A percentile compares a stretch with the other conserved stretches of the same genome.
phyloP scores from a whole-genome alignment of 2,329 filamentous ascomycete genomes.

The Coniochaeta pulveracea region DNA sequence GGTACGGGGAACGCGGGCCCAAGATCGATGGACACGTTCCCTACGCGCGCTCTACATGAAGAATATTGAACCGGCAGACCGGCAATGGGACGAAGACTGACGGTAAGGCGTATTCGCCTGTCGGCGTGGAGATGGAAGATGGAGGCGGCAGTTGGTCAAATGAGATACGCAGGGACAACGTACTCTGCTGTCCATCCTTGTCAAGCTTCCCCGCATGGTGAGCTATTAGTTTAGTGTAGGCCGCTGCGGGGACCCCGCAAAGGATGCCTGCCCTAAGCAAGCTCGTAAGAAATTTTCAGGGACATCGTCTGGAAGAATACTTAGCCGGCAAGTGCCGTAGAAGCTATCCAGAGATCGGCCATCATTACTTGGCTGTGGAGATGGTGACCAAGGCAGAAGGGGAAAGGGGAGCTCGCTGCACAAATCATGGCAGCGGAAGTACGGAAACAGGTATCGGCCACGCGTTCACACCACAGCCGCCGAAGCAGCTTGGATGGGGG shows the following conservation, averaged over 20 bases:
- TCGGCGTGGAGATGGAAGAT: neutral
- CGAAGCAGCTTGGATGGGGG: too few species aligned
- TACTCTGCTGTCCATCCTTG: slow-evolving; percentile 3
- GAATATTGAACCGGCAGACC: slow-evolving; percentile 2
- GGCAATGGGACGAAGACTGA: neutral
- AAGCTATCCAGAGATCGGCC: too few species aligned
- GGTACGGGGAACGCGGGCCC: slow-evolving; percentile 1
- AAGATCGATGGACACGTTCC: neutral
- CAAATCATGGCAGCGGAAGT: too few species aligned
- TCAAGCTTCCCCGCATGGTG: slow-evolving; percentile 9
- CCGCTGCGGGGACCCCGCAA: slow-evolving; percentile 7
- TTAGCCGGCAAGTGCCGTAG: slow-evolving; percentile 5
- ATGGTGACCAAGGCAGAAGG: too few species aligned
- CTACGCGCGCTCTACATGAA: neutral
- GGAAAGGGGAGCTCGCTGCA: too few species aligned
- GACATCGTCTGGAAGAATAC: slow-evolving; percentile 10
- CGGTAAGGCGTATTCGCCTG: neutral
- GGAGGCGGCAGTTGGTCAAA: slow-evolving; percentile 4
- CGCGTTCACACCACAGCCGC: too few species aligned
- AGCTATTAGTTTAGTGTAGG: too few species aligned
- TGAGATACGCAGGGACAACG: slow-evolving; percentile 6
- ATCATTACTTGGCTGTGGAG: too few species aligned
- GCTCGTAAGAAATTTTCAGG: slow-evolving; percentile 3
- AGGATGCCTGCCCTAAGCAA: slow-evolving; percentile 3
- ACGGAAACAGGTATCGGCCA: too few species aligned